Conservation (phyloP, 2,329 filamentous ascomycete species). For the Paraphaeosphaeria minitans region DNA sequence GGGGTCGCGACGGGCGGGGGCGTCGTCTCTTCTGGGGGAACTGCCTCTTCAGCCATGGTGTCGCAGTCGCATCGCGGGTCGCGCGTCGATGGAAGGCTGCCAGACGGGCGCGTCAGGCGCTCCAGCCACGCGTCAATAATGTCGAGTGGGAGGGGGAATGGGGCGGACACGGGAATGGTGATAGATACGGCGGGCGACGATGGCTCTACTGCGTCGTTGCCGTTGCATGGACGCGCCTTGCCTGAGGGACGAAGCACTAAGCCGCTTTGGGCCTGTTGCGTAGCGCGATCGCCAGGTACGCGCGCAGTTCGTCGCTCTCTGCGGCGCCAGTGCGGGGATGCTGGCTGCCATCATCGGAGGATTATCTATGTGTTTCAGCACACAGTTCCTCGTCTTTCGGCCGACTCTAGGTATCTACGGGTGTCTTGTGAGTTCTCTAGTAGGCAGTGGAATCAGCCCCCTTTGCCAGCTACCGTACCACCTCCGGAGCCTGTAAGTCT, state of each 20-base stretch:
- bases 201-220: slow-evolving; percentile 12
- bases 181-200: slow-evolving; percentile 16
- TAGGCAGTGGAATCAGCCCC: neutral
- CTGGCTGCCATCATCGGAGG: neutral
- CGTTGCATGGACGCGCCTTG: neutral
- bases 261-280: neutral
- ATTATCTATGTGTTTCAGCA: neutral
- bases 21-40: slow-evolving; percentile 38
- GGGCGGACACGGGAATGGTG: slow-evolving; percentile 27
- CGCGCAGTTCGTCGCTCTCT: neutral
- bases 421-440: neutral
- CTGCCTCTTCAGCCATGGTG: slow-evolving; percentile 42
- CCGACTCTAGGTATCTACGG: neutral
- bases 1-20: slow-evolving; percentile 60
- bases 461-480: neutral
- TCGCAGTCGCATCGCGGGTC: slow-evolving; percentile 45
- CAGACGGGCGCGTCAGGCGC: slow-evolving; percentile 45
- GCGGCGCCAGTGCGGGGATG: neutral
- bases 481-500: neutral
- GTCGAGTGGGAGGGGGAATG: slow-evolving; percentile 34
- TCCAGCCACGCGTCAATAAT: slow-evolving; percentile 47
- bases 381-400: too few species aligned
- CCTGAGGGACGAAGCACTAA: neutral
- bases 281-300: slow-evolving; percentile 1
- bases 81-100: slow-evolving; percentile 33